Conservation (phyloP, 1,284 basidiomycete species). For the Sanguinoderma infundibulare region DNA sequence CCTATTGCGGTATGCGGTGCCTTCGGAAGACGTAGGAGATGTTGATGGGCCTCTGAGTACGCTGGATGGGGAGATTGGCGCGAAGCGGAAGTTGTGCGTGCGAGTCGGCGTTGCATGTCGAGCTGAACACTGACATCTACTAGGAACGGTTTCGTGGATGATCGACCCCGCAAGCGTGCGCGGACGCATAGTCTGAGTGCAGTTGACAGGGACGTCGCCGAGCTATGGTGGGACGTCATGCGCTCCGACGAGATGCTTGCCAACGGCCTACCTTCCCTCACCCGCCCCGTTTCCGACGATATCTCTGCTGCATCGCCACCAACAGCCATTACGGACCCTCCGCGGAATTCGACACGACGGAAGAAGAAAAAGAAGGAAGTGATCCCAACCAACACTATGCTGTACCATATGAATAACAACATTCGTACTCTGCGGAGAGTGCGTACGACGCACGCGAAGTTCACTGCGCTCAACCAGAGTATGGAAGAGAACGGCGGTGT, state of each 20-base stretch:
- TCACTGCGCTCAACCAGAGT: conserved; percentile 56
- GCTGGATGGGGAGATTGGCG: conserved; percentile 50
- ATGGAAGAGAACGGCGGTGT: conserved; percentile 49
- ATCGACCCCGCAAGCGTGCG: conserved; percentile 49
- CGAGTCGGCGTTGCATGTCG: neutral
- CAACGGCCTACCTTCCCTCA: conserved; percentile 67
- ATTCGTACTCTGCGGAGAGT: conserved; percentile 73
- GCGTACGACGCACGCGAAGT: conserved; percentile 70
- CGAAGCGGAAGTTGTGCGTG: conserved; percentile 68
- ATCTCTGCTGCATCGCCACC: conserved; percentile 25
- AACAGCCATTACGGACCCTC: conserved; percentile 35
- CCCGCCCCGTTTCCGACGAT: conserved; percentile 48
- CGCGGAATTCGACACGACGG: conserved; percentile 33
- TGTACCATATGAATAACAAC: conserved; percentile 74
- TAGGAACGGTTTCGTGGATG: conserved; percentile 43
- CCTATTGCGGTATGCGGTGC: conserved; percentile 45
- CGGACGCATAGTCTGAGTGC: conserved; percentile 32
- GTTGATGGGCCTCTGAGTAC: conserved; percentile 39
- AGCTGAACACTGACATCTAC: conserved; percentile 4
- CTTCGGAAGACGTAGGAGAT: conserved; percentile 43
- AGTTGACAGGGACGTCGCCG: conserved; percentile 44
- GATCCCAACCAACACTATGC: conserved; percentile 49
- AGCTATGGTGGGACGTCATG: conserved; percentile 77
- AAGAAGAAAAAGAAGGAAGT: conserved; percentile 37
- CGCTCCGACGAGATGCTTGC: conserved; percentile 63